Evolutionary conservation across 192 early-diverging fungal genomes (phyloP).

Genomic region (Chytriomyces confervae): DNA sequence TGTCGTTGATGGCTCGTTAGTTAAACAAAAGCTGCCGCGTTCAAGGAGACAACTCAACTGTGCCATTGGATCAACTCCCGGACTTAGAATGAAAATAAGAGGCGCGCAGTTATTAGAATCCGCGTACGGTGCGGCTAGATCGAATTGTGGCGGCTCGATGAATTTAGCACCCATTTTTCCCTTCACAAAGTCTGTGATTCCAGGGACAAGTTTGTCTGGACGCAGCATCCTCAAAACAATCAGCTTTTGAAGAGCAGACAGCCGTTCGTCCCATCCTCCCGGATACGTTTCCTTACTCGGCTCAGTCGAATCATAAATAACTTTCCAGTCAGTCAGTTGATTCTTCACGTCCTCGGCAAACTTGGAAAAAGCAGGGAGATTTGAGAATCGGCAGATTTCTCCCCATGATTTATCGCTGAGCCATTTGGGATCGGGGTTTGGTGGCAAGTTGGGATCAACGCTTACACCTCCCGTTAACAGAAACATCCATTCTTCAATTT

Average conservation of each 20-base stretch:
- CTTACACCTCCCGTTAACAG: conserved; percentile 62
- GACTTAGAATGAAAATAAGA: conserved; percentile 66
- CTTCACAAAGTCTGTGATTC: conserved; percentile 65
- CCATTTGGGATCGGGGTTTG: conserved; percentile 63
- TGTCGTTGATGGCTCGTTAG: conserved; percentile 16
- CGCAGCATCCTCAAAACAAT: conserved; percentile 55
- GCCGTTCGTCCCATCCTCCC: conserved; percentile 52
- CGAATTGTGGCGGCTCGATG: conserved; percentile 68
- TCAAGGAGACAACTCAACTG: conserved; percentile 38
- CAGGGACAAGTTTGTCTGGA: conserved; percentile 64
- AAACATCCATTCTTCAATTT: conserved; percentile 66
- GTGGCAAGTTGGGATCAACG: conserved; percentile 46
- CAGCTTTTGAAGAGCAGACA: conserved; percentile 62
- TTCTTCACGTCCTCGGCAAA: conserved; percentile 47
- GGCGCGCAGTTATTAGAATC: conserved; percentile 63
- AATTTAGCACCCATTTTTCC: conserved; percentile 63
- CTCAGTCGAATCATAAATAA: conserved; percentile 55
- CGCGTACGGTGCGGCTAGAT: conserved; percentile 56
- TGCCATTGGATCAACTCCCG: conserved; percentile 66
- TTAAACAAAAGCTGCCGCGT: neutral
- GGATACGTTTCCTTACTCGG: conserved; percentile 55
- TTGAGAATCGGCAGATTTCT: conserved; percentile 55
- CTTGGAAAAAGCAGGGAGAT: conserved; percentile 50
- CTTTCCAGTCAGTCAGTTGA: conserved; percentile 43
- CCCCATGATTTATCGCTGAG: conserved; percentile 62